These are phyloP conservation scores for Chrysoporthe austroafricana DNA, from an alignment of 2,329 filamentous ascomycete species.

Conservation along the genomic window DNA sequence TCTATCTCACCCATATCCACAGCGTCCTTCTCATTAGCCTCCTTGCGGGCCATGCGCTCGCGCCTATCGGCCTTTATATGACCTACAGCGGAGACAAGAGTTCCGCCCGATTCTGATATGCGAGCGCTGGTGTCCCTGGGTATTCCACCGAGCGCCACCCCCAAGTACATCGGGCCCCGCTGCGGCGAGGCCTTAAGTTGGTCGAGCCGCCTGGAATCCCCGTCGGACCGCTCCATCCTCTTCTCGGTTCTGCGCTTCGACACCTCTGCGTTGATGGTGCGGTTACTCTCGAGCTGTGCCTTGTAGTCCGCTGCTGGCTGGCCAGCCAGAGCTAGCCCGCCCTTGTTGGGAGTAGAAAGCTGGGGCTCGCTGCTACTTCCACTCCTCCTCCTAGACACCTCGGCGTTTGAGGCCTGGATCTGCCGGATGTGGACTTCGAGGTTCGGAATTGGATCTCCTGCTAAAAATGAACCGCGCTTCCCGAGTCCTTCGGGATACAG, in stretches of 20 bases:
- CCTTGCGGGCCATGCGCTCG: not conserved
- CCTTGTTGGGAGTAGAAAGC: not conserved
- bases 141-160: not conserved
- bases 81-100: not conserved
- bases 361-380: not conserved
- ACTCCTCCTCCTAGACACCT: not conserved
- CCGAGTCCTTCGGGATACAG: not conserved
- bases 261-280: not conserved
- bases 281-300: not conserved
- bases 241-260: not conserved
- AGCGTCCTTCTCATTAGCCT: not conserved
- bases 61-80: not conserved
- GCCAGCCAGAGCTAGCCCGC: not conserved
- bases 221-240: not conserved
- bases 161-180: slow-evolving; percentile 1
- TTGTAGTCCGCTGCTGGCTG: not conserved
- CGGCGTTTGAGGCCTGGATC: not conserved
- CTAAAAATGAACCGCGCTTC: not conserved
- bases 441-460: not conserved
- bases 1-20: not conserved
- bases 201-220: not conserved
- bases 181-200: not conserved
- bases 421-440: not conserved
- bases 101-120: not conserved
- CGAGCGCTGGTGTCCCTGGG: not conserved